A percentile compares a stretch with the other conserved stretches of the same genome.
phyloP scores from a whole-genome alignment of 176 grass and related monocot species.

The sorghum (Sorghum bicolor) region DNA sequence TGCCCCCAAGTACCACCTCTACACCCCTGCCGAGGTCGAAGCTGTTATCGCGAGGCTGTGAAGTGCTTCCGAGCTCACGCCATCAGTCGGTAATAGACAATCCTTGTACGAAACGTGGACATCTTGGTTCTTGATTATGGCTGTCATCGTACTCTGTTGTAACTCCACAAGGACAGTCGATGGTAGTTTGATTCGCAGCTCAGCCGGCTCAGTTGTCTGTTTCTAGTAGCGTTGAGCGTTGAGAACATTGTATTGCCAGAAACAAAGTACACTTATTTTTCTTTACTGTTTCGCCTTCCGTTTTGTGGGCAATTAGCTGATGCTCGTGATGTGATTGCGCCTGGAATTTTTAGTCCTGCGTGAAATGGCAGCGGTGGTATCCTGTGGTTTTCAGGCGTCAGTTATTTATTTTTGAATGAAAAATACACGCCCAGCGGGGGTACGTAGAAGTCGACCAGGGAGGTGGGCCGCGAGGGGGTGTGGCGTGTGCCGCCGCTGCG shows the following conservation, averaged over 20 bases:
- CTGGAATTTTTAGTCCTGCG: not conserved
- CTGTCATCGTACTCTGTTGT: not conserved
- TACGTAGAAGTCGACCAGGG: no score
- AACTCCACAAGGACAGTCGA: not conserved
- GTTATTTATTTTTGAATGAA: not conserved
- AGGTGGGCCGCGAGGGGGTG: not conserved
- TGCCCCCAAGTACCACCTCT: slow-evolving; percentile 69
- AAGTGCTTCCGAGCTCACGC: not conserved
- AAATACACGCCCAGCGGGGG: not conserved
- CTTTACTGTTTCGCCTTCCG: not conserved
- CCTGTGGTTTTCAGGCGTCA: not conserved
- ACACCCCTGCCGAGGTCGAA: slow-evolving; percentile 70
- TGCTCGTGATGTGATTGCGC: not conserved
- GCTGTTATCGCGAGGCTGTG: slow-evolving; percentile 63
- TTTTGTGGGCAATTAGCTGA: not conserved
- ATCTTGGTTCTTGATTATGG: not conserved
- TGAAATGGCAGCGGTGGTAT: not conserved
- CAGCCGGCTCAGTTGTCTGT: not conserved
- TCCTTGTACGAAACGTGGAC: not conserved
- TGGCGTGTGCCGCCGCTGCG: not conserved
- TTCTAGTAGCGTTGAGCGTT: slow-evolving; percentile 13
- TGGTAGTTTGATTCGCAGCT: slow-evolving; percentile 15
- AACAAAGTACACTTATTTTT: not conserved
- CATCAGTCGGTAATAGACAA: not conserved
- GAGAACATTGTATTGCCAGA: not conserved